Evolutionary conservation across 108 stramenopile species (phyloP).

Genomic region (Seminavis robusta): DNA sequence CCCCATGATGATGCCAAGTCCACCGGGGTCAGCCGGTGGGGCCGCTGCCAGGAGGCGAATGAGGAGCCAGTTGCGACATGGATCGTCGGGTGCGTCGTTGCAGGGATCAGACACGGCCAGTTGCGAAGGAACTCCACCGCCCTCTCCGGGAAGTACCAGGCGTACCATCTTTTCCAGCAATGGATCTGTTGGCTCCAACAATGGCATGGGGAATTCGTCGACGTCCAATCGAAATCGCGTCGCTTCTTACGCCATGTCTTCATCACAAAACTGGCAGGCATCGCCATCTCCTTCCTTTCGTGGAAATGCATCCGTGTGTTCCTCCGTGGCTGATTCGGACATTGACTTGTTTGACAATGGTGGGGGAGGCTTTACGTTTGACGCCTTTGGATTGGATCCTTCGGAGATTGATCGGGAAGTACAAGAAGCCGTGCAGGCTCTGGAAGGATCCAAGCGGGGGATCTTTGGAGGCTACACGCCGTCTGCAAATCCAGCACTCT

Average conservation of each 20-base stretch:
- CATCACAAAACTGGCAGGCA: neutral
- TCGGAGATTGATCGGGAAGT: conserved; percentile 65
- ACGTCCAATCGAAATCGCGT: neutral
- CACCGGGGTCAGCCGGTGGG: neutral
- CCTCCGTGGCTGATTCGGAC: conserved; percentile 12
- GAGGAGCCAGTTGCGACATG: conserved; percentile 16
- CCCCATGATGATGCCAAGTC: neutral
- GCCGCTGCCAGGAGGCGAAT: conserved; percentile 21
- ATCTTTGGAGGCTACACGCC: too few relatives aligned
- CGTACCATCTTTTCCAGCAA: neutral
- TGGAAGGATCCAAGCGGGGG: conserved; percentile 43
- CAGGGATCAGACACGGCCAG: neutral
- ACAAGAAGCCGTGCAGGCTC: conserved; percentile 59
- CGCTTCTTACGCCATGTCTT: neutral
- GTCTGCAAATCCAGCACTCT: neutral
- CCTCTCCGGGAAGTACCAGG: neutral
- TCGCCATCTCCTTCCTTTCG: conserved; percentile 3
- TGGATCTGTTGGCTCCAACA: neutral
- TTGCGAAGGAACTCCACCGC: neutral
- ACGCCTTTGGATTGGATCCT: conserved; percentile 65
- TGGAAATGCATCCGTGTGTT: neutral
- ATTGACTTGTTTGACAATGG: conserved; percentile 23
- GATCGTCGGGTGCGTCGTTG: neutral
- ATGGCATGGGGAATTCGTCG: neutral
- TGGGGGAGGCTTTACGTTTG: conserved; percentile 57